Base-by-base conservation (phyloP, 345 rosid genomes). In the Murraya paniculata region DNA sequence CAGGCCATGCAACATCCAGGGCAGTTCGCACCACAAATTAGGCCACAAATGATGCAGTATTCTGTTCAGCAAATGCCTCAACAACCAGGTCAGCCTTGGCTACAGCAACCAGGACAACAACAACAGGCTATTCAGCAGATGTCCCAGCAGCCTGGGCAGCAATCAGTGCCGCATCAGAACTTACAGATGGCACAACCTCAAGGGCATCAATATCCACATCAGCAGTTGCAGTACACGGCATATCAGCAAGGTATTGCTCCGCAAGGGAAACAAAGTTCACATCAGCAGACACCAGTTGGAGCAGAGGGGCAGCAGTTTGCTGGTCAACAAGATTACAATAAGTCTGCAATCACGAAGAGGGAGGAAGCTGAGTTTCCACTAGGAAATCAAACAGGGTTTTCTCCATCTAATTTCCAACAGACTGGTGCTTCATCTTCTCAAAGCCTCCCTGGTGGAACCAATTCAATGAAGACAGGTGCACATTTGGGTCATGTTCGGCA, bases 41-140 rank as follows among this genome's bases (percentile, higher is more conserved):
- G 89, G 72, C 84, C 92, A 69, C 97, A 90, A 39, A 80, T 85
- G 85, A 85, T 92, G 88, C 97, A 88, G 82, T 92, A 85, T 84
- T 85, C 85, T 7, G 78, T 76, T 62, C 96, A 88, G 83, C 91
- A 87, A 78, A 67, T 84, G 82, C 78, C 88, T 59, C 97, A 92
- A 68, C 91, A 83, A 31, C 77, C 77, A 13, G 79, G 66, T 70
- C 92, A 89, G 70, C 86, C 85, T 9, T 68, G 84, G 84, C 77
- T 30, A n/a, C 92, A 82, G 66, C 87, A 82, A 45, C 86, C 82
- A 45, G 92, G 87, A 50, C 93, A 85, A 81, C 89, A 87, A 74
- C 92, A 84, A 41, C 90, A 86, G 75, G 70, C 81, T 41, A 67
- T 81, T 21, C 85, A 83, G 79, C 95, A 83, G 67, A 82, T 83